Conservation (phyloP, 2,329 filamentous ascomycete genomes). For the Trichoderma sp. region DNA sequence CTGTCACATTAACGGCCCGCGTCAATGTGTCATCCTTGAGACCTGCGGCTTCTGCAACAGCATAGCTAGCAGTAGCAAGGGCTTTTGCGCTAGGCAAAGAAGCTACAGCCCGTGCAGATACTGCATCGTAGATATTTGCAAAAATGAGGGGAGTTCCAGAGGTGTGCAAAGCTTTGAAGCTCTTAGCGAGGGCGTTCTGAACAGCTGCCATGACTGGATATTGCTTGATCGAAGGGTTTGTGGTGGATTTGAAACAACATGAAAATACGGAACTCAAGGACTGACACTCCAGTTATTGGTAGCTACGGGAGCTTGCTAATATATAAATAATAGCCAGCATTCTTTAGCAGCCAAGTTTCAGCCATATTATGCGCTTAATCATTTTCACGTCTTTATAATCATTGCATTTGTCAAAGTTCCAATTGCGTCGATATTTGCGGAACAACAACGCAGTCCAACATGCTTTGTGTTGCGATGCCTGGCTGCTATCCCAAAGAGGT, state of each 20-base stretch:
- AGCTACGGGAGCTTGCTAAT: not conserved
- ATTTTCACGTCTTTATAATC: not conserved
- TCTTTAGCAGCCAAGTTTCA: not conserved
- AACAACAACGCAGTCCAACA: not conserved
- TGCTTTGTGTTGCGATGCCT: not conserved
- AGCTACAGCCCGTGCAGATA: slow-evolving; percentile 4
- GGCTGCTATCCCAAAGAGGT: not conserved
- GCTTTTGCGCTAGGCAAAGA: not conserved
- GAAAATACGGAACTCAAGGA: not conserved
- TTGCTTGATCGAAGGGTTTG: not conserved
- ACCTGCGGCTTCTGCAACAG: slow-evolving; percentile 8
- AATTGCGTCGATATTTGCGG: not conserved
- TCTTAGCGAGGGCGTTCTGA: not conserved
- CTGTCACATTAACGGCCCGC: not conserved
- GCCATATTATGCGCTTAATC: not conserved
- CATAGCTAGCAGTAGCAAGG: slow-evolving; percentile 5
- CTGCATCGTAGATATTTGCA: not conserved
- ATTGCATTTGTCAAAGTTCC: not conserved
- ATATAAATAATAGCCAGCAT: not conserved
- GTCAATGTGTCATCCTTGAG: not conserved
- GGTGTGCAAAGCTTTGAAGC: not conserved
- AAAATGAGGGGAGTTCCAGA: not conserved
- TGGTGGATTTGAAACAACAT: not conserved
- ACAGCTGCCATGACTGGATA: not conserved
- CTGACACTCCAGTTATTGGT: not conserved